Conservation (phyloP, 1,139 yeast genomes). For the Scheffersomyces illinoinensis region DNA sequence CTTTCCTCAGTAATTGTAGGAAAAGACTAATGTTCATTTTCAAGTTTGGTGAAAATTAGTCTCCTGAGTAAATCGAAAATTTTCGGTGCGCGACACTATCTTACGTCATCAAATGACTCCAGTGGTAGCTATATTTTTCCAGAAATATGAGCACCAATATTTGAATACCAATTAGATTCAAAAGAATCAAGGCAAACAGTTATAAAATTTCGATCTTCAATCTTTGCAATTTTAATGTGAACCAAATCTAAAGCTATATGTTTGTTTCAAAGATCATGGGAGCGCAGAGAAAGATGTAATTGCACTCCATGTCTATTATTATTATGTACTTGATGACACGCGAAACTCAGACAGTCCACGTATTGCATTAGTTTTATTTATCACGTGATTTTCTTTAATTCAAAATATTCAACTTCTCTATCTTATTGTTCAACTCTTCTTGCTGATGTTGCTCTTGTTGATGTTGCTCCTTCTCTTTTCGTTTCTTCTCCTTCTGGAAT, state of each 20-base stretch:
- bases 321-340: too few species aligned
- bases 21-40: neutral
- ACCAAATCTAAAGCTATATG: too few species aligned
- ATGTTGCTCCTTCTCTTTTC: constrained; percentile 12
- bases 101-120: neutral
- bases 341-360: too few species aligned
- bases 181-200: too few species aligned
- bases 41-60: neutral
- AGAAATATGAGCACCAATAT: too few species aligned
- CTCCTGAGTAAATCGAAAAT: neutral
- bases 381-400: neutral
- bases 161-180: too few species aligned
- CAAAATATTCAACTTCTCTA: neutral
- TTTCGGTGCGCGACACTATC: neutral
- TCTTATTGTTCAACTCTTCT: constrained; percentile 10
- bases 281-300: too few species aligned
- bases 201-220: too few species aligned
- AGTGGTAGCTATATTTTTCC: neutral
- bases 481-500: constrained; percentile 20
- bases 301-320: too few species aligned
- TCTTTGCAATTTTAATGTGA: too few species aligned
- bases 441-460: constrained; percentile 17
- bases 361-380: too few species aligned
- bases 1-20: neutral
- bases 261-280: too few species aligned